Evolutionary conservation across 352 stramenopile genomes (phyloP).

Genomic region (Phytopythium oedochilum): DNA sequence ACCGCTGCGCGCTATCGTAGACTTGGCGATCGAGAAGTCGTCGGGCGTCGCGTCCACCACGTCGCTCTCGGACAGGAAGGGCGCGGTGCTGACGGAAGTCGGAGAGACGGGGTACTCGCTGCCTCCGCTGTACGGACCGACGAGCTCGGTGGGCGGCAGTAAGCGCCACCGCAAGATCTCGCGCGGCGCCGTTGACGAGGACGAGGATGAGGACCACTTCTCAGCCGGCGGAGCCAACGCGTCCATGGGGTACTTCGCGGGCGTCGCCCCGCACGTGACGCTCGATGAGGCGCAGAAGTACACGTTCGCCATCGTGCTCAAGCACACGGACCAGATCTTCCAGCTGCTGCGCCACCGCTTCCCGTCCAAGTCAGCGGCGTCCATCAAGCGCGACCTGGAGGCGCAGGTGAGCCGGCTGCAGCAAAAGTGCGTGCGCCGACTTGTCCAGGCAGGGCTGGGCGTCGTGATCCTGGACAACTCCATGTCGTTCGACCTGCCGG

Average conservation of each 20-base stretch:
- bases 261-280: constrained; percentile 55
- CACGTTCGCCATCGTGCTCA: constrained; percentile 83
- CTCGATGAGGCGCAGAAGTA: constrained; percentile 88
- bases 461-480: constrained; percentile 75
- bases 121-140: constrained; percentile 18
- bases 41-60: constrained; percentile 17
- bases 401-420: constrained; percentile 68
- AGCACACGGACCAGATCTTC: constrained; percentile 78
- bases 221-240: constrained; percentile 9
- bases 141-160: constrained; percentile 1
- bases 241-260: constrained; percentile 23
- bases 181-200: constrained; percentile 6
- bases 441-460: constrained; percentile 76
- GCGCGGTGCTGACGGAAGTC: constrained; percentile 58
- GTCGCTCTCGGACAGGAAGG: constrained; percentile 26
- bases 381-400: constrained; percentile 64
- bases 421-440: constrained; percentile 73
- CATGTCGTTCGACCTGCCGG: constrained; percentile 37
- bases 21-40: constrained; percentile 10
- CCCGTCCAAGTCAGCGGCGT: constrained; percentile 59
- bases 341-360: constrained; percentile 58
- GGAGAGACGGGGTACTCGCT: constrained; percentile 35
- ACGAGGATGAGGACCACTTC: constrained; percentile 14
- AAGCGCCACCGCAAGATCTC: constrained; percentile 3
- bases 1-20: not conserved